Evolutionary conservation across 116 monocot species (phyloP), one percentile per base, ranked within the genome.

Genomic region (Thalassia testudinum): DNA sequence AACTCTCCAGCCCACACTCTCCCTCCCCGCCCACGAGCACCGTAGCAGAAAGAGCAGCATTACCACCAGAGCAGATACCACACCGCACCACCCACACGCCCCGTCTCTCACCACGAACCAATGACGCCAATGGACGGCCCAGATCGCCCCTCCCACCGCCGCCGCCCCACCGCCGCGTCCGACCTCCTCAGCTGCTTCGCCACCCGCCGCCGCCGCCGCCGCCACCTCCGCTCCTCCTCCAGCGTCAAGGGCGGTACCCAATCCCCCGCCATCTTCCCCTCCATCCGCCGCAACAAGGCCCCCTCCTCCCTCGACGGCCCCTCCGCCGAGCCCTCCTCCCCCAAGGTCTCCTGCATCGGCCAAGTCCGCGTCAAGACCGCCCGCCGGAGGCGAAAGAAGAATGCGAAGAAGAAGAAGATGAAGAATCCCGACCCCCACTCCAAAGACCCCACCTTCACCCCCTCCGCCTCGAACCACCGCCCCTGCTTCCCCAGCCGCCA

Each of bases 271-370:
- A 79, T 75, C 72, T 77, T 99, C 47, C 76, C 78, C 7, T 48
- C 78, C 37, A 69, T 42, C 11, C 60, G 37, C 23, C 63, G 56
- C 0, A 52, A 64, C 17, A 55, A 75, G 21, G 61, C 65, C 49
- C 61, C 61, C 79, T 7, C 67, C 80, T 26, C 18, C 7, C 4
- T 3, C 45, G 4, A 2, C 15, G 45, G 15, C 7, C 7, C 85
- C 49, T 50, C 82, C 0, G 74, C 72, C 5, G 99, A 99, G 66
- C 99, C 99, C 5, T 80, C 99, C 2, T 99, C 99, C 0, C 99
- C 99, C 1, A 99, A 99, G 58, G 99, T 99, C 12, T 83, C 91
- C 20, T 99, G 99, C 86, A 90, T 99, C 37, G 99, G 99, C 17
- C 99, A 99, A 48, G 99, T 99, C 0, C 53, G 86, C 24, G 91